Evolutionary conservation across 129 eudicot genomes (phyloP), one percentile per base, ranked within the genome.

Genomic region (Flaveria robusta): DNA sequence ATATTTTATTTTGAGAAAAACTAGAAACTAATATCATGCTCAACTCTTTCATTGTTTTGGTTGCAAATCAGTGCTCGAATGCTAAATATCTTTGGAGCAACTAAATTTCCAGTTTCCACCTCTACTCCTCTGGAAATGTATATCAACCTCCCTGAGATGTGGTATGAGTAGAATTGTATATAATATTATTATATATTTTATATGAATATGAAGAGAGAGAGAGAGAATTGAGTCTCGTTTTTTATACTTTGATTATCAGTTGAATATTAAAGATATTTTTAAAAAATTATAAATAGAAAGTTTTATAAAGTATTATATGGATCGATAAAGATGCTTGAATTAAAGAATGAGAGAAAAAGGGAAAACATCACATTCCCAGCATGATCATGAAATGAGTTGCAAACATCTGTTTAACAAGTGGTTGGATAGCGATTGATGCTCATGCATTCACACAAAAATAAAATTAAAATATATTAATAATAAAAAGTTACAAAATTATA

Each of bases 381-480:
- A 18, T 63, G 68, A 63, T 7, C 68, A 63, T 15, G 68, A 63
- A 63, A 27, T 14, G 22, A 29, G 68, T 63, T 60, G 67, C 19
- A 26, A 60, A 60, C 67, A 60, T 60, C 67, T 60, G 67, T 60
- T 59, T 7, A 15, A 27, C 19, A 26, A 60, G 67, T 60, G 67
- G 67, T 24, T 63, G 68, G 68, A 63, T n/a, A 63, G 13, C 45
- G 43, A 63, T 63, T 15, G 68, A 63, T 63, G 29, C 68, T 60
- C 34, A 18, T 59, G 6, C 34, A 59, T 59, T 59, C 37, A 59
- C n/a, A 58, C 31, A 23, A 24, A 59, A 19, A 2, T 9, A 55
- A 19, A 7, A 55, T 55, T 8, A 7, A 55, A 34, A 34, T 3
- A 34, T 0, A 0, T 0, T 20, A 55, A 8, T 22, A 56, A 22